Evolutionary conservation across 805 yeast species (phyloP), one percentile per base, ranked within the genome.

Genomic region (Teunomyces panamensis): DNA sequence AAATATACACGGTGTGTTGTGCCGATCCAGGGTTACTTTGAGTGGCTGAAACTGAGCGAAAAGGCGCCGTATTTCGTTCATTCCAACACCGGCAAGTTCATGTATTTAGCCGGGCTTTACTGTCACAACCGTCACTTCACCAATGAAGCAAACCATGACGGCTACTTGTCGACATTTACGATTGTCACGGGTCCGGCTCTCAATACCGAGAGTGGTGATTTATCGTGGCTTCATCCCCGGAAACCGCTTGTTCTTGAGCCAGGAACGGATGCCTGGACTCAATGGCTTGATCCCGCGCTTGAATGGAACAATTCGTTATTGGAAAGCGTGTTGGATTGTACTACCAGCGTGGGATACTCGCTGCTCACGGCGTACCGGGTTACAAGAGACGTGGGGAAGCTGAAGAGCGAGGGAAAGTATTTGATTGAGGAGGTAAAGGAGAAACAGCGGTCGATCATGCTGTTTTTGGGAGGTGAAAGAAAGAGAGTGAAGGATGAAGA

Each of bases 21-120:
- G 0, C 92, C 96, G 0, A 76, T 87, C 34, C 78, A 80, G 56
- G 97, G 97, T 0, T 91, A 91, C 63, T 91, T 80, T 59, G 97
- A 91, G 64, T 91, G 97, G 97, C 68, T 60, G 45, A 65, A 60
- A 26, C 51, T 56, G 28, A 68, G 63, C 37, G 69, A 68, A 8
- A 85, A 81, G 58, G 62, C 63, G 0, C 97, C 97, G 0, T 80
- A 84, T 60, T 91, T 70, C 57, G 74, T 90, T 13, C 78, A 74
- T 30, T 72, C 85, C 29, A 74, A 72, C 36, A 80, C 77, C 47
- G 64, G 67, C 0, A 68, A 78, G 6, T 54, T 90, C 36, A 65
- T 86, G 64, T 87, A 78, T 59, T 63, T 89, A 17, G 91, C 95
- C 0, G 78, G 75, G 2, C 56, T 73, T 26, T 72, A 68, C 49